These are phyloP conservation scores for Pyricularia grisea DNA, from an alignment of 2,329 filamentous ascomycete genomes.

Conservation along the genomic window DNA sequence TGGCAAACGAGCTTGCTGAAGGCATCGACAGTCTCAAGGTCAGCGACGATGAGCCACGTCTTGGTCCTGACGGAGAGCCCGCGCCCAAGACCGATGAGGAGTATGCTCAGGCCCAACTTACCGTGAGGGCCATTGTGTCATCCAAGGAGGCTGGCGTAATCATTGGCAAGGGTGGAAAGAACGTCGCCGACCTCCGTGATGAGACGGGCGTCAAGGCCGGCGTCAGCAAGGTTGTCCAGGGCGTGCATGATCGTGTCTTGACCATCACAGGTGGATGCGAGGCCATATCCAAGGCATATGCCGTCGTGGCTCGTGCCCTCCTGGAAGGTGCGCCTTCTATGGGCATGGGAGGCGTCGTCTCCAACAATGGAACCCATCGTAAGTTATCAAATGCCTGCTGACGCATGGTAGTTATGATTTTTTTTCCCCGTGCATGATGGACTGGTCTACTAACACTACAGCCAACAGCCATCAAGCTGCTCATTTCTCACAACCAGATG, in stretches of 20 bases:
- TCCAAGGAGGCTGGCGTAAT: conserved; percentile 99
- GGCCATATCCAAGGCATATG: conserved; percentile 84
- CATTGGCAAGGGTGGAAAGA: conserved; percentile 97
- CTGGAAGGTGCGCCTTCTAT: conserved; percentile 89
- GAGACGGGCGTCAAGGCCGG: conserved; percentile 97
- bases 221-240: conserved; percentile 96
- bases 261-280: conserved; percentile 89
- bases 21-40: conserved; percentile 57
- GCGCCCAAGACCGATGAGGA: conserved; percentile 92
- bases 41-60: conserved; percentile 48
- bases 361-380: conserved; percentile 91
- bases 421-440: neutral
- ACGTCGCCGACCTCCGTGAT: conserved; percentile 92
- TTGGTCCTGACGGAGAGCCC: conserved; percentile 66
- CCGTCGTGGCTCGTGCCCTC: conserved; percentile 82
- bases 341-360: conserved; percentile 88
- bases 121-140: conserved; percentile 92
- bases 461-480: conserved; percentile 75
- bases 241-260: conserved; percentile 92
- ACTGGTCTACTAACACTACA: neutral
- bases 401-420: too few species aligned
- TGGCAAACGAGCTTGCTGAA: conserved; percentile 52
- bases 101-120: conserved; percentile 86
- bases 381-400: conserved; percentile 32
- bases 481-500: conserved; percentile 99